Evolutionary conservation across 2,329 filamentous ascomycete species (phyloP).

Genomic region (Ophidiomyces ophidiicola): DNA sequence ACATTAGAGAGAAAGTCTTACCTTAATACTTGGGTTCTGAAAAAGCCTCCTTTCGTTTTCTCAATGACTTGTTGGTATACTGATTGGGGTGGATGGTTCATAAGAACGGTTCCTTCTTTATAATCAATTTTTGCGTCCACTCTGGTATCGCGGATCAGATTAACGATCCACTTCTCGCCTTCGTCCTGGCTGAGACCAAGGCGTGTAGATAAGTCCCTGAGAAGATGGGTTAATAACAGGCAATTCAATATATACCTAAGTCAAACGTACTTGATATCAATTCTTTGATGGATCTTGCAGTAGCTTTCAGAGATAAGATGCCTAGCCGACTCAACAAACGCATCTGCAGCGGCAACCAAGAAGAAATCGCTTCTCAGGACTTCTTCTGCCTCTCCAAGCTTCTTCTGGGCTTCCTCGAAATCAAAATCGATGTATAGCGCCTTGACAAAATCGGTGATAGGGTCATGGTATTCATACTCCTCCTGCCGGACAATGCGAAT

Average conservation of each 20-base stretch:
- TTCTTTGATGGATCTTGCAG: slow-evolving; percentile 99
- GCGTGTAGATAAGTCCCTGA: slow-evolving; percentile 72
- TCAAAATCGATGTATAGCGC: slow-evolving; percentile 94
- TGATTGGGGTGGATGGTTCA: slow-evolving; percentile 98
- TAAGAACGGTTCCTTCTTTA: slow-evolving; percentile 94
- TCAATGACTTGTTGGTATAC: slow-evolving; percentile 99
- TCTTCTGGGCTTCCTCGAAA: slow-evolving; percentile 89
- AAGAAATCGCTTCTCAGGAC: slow-evolving; percentile 93
- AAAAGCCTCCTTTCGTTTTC: slow-evolving; percentile 97
- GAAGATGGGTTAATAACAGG: slow-evolving; percentile 1
- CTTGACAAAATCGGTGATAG: slow-evolving; percentile 90
- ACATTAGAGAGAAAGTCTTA: slow-evolving; percentile 14
- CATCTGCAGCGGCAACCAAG: slow-evolving; percentile 68
- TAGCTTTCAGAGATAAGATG: slow-evolving; percentile 98
- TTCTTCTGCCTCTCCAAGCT: slow-evolving; percentile 75
- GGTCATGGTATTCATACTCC: slow-evolving; percentile 93
- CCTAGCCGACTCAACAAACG: slow-evolving; percentile 84
- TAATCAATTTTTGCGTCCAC: slow-evolving; percentile 99
- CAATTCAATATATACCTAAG: not conserved
- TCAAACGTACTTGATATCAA: slow-evolving; percentile 69
- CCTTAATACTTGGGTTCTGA: slow-evolving; percentile 89
- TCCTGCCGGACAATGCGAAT: slow-evolving; percentile 93
- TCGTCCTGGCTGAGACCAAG: slow-evolving; percentile 86
- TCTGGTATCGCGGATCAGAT: slow-evolving; percentile 92
- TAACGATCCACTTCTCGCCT: slow-evolving; percentile 99